Conservation (phyloP, 192 early-diverging fungal species). For the Phlyctochytrium arcticum region DNA sequence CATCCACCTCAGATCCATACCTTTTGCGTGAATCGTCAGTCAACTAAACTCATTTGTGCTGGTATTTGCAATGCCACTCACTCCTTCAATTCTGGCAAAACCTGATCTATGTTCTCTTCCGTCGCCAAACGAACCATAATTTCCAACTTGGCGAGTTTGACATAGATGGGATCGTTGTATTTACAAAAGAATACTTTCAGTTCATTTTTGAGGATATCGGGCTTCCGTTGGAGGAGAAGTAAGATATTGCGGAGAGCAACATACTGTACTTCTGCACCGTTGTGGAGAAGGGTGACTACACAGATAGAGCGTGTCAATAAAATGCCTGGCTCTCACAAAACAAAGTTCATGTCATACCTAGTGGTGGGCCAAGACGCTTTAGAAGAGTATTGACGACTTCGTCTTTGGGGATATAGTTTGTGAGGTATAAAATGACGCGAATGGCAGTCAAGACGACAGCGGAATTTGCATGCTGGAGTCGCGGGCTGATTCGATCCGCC, state of each 20-base stretch:
- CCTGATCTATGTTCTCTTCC: constrained; percentile 78
- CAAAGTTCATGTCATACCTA: no score
- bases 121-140: constrained; percentile 86
- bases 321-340: no score
- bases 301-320: no score
- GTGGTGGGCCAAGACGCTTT: constrained; percentile 85
- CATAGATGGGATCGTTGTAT: constrained; percentile 98
- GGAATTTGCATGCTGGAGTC: constrained; percentile 94
- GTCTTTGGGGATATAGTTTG: constrained; percentile 86
- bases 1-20: constrained; percentile 94
- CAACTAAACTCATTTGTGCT: neutral
- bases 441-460: constrained; percentile 91
- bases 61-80: constrained; percentile 22
- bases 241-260: constrained; percentile 95
- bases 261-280: constrained; percentile 93
- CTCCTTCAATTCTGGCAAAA: constrained; percentile 89
- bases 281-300: constrained; percentile 85
- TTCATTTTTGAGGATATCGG: constrained; percentile 85
- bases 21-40: constrained; percentile 11
- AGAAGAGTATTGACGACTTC: constrained; percentile 69
- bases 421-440: constrained; percentile 86
- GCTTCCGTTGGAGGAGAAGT: constrained; percentile 85
- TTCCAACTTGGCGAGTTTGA: constrained; percentile 96
- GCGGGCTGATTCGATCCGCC: constrained; percentile 84
- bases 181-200: constrained; percentile 99